A percentile compares a stretch with the other conserved stretches of the same genome.
Conservation (phyloP, 306 rosid genomes). For the Begonia loranthoides region DNA sequence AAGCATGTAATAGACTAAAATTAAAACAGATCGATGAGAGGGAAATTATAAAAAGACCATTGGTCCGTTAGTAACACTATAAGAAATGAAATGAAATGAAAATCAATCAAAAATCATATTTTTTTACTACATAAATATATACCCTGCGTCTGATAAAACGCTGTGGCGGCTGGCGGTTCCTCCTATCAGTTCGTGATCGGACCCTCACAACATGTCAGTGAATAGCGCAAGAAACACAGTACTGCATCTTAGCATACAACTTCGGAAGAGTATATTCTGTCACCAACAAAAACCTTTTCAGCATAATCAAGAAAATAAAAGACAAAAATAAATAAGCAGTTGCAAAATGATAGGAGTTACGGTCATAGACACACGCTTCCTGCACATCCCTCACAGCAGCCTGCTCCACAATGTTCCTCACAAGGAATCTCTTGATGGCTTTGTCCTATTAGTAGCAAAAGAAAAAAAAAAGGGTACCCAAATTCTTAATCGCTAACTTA, state of each 20-base stretch:
- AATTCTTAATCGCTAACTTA: neutral
- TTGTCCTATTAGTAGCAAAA: conserved; percentile 42
- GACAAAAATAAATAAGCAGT: neutral
- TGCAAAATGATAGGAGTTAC: conserved; percentile 16
- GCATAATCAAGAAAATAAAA: neutral
- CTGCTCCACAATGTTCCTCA: conserved; percentile 96
- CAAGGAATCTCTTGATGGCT: conserved; percentile 65
- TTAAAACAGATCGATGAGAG: too few species aligned
- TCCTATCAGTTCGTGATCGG: conserved; percentile 68
- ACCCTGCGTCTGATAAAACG: conserved; percentile 85
- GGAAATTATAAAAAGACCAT: neutral
- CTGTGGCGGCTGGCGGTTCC: conserved; percentile 85
- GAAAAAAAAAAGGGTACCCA: neutral
- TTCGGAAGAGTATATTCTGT: conserved; percentile 83
- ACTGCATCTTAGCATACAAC: conserved; percentile 94
- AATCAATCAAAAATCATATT: too few species aligned
- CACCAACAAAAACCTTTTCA: neutral
- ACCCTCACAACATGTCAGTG: conserved; percentile 98
- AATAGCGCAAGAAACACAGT: conserved; percentile 90
- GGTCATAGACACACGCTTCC: conserved; percentile 89
- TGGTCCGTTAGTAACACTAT: neutral
- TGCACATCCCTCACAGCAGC: conserved; percentile 97
- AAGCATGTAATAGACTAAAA: too few species aligned
- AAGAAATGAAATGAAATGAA: neutral
- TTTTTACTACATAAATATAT: neutral